phyloP scores from a whole-genome alignment of 805 yeast genomes.

The Suhomyces sp. region DNA sequence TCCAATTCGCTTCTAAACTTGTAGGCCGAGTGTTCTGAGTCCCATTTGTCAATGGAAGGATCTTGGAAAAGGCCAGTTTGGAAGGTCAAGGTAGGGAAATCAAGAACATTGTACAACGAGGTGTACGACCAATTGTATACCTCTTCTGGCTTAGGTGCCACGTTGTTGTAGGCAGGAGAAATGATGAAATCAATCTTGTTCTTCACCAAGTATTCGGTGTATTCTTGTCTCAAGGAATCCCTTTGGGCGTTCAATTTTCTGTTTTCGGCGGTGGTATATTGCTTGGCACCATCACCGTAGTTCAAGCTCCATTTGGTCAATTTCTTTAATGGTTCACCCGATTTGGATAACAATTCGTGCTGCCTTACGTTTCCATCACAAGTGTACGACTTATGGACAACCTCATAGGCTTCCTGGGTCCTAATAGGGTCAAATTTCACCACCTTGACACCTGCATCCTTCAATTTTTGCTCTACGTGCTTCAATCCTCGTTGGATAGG shows the following conservation, averaged over 20 bases:
- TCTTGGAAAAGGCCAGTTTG: constrained; percentile 64
- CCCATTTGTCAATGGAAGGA: constrained; percentile 48
- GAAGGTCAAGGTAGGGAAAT: constrained; percentile 62
- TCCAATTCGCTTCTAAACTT: constrained; percentile 47
- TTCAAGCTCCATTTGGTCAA: constrained; percentile 61
- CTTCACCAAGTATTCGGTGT: constrained; percentile 49
- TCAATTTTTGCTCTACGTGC: constrained; percentile 50
- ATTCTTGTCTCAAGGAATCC: constrained; percentile 57
- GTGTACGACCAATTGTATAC: constrained; percentile 81
- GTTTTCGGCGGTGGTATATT: constrained; percentile 47
- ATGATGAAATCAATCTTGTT: constrained; percentile 63
- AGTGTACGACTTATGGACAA: constrained; percentile 54
- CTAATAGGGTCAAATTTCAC: constrained; percentile 57
- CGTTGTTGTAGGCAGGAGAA: constrained; percentile 65
- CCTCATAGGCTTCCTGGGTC: constrained; percentile 55
- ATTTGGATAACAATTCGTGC: constrained; percentile 46
- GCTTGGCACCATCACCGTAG: constrained; percentile 55
- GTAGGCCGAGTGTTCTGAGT: constrained; percentile 32
- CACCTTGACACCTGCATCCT: constrained; percentile 56
- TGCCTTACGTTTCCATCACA: constrained; percentile 68
- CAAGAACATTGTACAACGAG: constrained; percentile 67
- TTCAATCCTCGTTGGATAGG: constrained; percentile 55
- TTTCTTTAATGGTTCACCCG: constrained; percentile 69
- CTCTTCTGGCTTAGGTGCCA: constrained; percentile 64
- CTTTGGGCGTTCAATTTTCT: constrained; percentile 53